These are phyloP conservation scores for Xylariaceae sp. DNA, from an alignment of 2,329 filamentous ascomycete genomes.

Conservation along the genomic window DNA sequence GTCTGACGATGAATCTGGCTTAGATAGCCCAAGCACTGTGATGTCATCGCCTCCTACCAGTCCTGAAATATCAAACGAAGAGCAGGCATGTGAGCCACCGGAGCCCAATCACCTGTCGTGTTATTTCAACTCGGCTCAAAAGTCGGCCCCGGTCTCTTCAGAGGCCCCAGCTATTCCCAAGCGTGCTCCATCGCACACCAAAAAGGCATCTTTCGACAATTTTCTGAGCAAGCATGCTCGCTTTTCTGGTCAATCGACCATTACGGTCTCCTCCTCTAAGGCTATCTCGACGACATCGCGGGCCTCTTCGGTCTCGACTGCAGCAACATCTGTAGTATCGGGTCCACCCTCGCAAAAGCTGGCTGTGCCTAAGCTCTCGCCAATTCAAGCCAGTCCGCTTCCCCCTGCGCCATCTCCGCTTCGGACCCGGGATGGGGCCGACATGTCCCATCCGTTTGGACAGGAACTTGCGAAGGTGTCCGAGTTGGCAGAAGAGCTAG, in stretches of 20 bases:
- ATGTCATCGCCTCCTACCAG: conserved; percentile 60
- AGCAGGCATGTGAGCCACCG: conserved; percentile 51
- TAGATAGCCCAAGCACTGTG: conserved; percentile 54
- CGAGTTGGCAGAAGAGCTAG: conserved; percentile 87
- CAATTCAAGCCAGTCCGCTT: conserved; percentile 32
- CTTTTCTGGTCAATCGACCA: conserved; percentile 49
- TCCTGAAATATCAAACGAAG: conserved; percentile 57
- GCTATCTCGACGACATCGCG: conserved; percentile 52
- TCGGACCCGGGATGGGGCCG: conserved; percentile 26
- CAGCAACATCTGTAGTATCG: conserved; percentile 44
- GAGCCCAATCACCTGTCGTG: conserved; percentile 62
- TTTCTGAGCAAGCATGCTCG: conserved; percentile 57
- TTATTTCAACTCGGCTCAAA: conserved; percentile 53
- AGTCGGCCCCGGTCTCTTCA: conserved; percentile 39
- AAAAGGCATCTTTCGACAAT: conserved; percentile 70
- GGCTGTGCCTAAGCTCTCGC: conserved; percentile 25
- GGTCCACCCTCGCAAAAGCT: conserved; percentile 30
- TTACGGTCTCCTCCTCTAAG: conserved; percentile 53
- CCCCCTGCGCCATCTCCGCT: conserved; percentile 25
- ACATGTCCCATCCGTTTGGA: conserved; percentile 63
- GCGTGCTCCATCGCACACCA: conserved; percentile 81
- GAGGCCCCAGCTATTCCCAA: conserved; percentile 66
- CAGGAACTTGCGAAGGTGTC: conserved; percentile 87
- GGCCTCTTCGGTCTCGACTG: conserved; percentile 52
- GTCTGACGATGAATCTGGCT: conserved; percentile 62